Evolutionary conservation across 345 rosid species (phyloP).

Genomic region (Populus ilicifolia): DNA sequence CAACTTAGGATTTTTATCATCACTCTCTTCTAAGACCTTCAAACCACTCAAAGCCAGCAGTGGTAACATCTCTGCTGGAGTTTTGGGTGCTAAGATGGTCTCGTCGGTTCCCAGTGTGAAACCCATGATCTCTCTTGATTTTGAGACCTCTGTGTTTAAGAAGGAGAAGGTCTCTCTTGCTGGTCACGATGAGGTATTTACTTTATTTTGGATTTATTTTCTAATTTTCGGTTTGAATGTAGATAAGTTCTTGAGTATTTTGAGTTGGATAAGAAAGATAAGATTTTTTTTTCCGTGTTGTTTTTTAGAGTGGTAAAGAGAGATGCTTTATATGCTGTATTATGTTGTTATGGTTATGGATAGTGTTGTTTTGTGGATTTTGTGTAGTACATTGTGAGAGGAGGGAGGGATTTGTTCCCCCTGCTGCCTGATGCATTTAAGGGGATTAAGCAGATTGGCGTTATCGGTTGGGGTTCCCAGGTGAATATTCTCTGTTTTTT

Average conservation of each 20-base stretch:
- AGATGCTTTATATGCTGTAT: not conserved
- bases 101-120: not conserved
- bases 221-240: not conserved
- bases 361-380: not conserved
- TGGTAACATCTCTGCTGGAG: not conserved
- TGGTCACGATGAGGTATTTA: constrained; percentile 64
- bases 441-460: constrained; percentile 91
- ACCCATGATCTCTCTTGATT: constrained; percentile 36
- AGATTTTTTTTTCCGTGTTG: not conserved
- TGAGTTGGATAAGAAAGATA: not conserved
- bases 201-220: not conserved
- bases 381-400: constrained; percentile 85
- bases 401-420: constrained; percentile 87
- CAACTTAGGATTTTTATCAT: not conserved
- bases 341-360: not conserved
- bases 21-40: not conserved
- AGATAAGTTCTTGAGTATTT: not conserved
- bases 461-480: constrained; percentile 97
- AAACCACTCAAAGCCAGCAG: not conserved
- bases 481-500: constrained; percentile 14
- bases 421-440: constrained; percentile 76
- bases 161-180: constrained; percentile 79
- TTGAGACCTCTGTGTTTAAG: constrained; percentile 69
- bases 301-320: not conserved
- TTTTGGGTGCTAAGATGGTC: not conserved